Conservation (phyloP, 306 rosid species). For the Quercus agrifolia region DNA sequence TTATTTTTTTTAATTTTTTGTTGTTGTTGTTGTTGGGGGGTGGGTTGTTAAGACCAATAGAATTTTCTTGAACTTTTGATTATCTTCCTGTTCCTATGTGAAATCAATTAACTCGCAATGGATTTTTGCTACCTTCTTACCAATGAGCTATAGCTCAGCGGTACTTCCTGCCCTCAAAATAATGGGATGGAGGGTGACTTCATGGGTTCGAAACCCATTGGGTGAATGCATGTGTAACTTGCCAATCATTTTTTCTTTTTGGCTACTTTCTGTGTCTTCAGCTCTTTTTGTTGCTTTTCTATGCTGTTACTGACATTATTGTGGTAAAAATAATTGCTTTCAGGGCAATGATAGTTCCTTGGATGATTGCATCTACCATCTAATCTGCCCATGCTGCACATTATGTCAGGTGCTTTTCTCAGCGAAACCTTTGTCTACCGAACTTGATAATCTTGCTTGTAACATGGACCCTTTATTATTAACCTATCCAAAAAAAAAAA, state of each 20-base stretch:
- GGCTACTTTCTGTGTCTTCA: too few species aligned
- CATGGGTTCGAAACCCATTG: too few species aligned
- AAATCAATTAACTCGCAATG: neutral
- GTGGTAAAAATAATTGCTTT: neutral
- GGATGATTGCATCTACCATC: conserved; percentile 60
- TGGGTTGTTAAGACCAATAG: neutral
- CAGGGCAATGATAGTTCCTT: conserved; percentile 53
- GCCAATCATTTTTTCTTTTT: too few species aligned
- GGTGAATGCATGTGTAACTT: too few species aligned
- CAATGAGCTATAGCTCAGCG: too few species aligned
- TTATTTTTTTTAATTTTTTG: neutral
- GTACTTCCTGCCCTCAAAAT: too few species aligned
- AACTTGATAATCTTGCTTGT: neutral
- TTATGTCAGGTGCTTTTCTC: conserved; percentile 43
- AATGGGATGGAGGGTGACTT: too few species aligned
- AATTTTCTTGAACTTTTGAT: neutral
- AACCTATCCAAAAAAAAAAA: too few species aligned
- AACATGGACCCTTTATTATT: neutral
- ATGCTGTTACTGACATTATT: too few species aligned
- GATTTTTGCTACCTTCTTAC: too few species aligned
- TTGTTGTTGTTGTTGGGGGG: too few species aligned
- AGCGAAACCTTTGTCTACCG: neutral
- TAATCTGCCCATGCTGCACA: conserved; percentile 55
- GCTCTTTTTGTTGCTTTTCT: too few species aligned
- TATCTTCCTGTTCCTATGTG: neutral